phyloP scores from a whole-genome alignment of 306 rosid genomes.

The Pyrus pyrifolia region DNA sequence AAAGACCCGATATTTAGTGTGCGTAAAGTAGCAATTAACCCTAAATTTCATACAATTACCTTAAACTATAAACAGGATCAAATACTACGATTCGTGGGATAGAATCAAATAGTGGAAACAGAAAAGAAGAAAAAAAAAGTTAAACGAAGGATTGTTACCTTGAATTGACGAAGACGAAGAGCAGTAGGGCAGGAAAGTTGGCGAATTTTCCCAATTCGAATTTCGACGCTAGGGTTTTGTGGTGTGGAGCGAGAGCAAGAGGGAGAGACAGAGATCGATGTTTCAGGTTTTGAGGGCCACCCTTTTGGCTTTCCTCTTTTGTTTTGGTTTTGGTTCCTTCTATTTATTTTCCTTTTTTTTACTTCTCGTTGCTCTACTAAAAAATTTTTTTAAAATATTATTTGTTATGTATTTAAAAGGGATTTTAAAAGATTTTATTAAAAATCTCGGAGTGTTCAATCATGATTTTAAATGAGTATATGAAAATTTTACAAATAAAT shows the following conservation, averaged over 20 bases:
- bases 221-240: neutral
- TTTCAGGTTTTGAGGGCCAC: neutral
- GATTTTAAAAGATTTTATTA: too few species aligned
- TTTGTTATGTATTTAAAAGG: too few species aligned
- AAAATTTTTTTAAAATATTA: neutral
- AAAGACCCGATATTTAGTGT: neutral
- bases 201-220: neutral
- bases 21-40: neutral
- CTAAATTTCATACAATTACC: neutral
- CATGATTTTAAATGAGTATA: too few species aligned
- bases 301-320: neutral
- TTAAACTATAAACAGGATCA: neutral
- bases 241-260: neutral
- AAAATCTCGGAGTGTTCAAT: too few species aligned
- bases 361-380: neutral
- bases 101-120: neutral
- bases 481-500: too few species aligned
- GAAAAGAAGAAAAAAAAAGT: neutral
- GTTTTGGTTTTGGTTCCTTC: neutral
- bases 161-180: neutral
- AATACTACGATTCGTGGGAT: neutral
- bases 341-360: neutral
- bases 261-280: neutral
- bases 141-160: conserved; percentile 1
- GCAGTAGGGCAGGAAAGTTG: neutral